Conservation (phyloP, 1,139 yeast species). For the Kluyveromyces sp. region DNA sequence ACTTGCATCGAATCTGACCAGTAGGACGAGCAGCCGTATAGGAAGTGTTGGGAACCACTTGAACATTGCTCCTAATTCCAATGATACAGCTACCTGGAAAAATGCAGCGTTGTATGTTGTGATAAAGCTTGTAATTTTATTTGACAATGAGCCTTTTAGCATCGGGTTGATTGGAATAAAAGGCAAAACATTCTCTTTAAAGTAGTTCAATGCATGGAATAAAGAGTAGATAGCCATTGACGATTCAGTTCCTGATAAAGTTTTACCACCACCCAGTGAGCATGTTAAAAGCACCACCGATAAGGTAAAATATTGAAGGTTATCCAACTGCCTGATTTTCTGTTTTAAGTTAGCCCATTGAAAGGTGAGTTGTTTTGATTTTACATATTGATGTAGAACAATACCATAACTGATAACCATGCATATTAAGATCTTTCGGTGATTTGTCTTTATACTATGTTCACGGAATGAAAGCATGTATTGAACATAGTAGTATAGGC, state of each 20-base stretch:
- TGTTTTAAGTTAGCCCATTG: conserved; percentile 10
- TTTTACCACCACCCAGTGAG: conserved; percentile 12
- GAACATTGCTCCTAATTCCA: conserved; percentile 22
- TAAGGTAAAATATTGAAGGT: conserved; percentile 26
- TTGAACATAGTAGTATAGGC: conserved; percentile 24
- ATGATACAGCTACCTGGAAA: conserved; percentile 22
- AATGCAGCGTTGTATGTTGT: conserved; percentile 19
- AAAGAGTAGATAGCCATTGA: conserved; percentile 51
- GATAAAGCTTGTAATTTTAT: conserved; percentile 18
- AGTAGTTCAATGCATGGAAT: conserved; percentile 49
- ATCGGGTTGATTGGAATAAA: conserved; percentile 23
- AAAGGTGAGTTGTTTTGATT: conserved; percentile 22
- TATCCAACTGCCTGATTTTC: conserved; percentile 21
- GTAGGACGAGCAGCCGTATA: conserved; percentile 10
- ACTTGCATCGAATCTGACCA: conserved; percentile 9
- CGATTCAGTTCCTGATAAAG: conserved; percentile 37
- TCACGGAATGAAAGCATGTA: conserved; percentile 21
- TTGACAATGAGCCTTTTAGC: conserved; percentile 14
- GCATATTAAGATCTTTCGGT: conserved; percentile 19
- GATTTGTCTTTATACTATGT: conserved; percentile 19
- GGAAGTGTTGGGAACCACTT: conserved; percentile 18
- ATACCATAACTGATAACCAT: conserved; percentile 25
- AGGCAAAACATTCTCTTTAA: conserved; percentile 32
- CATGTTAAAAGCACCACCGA: conserved; percentile 14
- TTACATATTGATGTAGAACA: conserved; percentile 27